A percentile compares a stretch with the other conserved stretches of the same genome.
These are phyloP conservation scores for Scheffersomyces coipomensis DNA, from an alignment of 805 yeast species.

Conservation along the genomic window DNA sequence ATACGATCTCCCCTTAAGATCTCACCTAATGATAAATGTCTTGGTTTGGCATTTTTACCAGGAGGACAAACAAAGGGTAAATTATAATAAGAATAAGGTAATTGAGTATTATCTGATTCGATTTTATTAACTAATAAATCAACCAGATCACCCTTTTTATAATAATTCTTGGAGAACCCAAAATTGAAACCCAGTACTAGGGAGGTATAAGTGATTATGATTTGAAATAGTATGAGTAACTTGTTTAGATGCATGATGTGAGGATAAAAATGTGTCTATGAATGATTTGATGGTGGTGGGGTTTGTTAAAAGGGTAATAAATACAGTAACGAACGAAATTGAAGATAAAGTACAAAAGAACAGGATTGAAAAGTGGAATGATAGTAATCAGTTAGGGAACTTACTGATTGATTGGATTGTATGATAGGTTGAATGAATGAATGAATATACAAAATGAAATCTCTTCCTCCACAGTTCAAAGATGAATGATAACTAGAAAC, in stretches of 20 bases:
- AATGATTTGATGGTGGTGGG: too few species aligned
- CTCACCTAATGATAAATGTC: constrained; percentile 71
- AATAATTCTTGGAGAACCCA: constrained; percentile 23
- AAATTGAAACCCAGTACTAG: constrained; percentile 11
- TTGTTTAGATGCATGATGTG: background rate
- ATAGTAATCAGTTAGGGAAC: too few species aligned
- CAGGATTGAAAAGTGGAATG: too few species aligned
- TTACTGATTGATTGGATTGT: too few species aligned
- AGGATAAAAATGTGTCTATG: too few species aligned
- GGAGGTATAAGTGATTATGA: background rate
- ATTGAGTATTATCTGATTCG: constrained; percentile 72
- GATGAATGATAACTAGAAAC: too few species aligned
- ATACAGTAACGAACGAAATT: too few species aligned
- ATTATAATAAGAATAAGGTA: constrained; percentile 75
- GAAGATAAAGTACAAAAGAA: too few species aligned
- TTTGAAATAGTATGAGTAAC: background rate
- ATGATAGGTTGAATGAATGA: background rate
- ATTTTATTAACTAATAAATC: constrained; percentile 74
- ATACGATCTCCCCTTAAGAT: constrained; percentile 79
- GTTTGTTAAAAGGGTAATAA: too few species aligned
- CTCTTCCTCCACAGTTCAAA: too few species aligned
- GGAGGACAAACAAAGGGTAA: constrained; percentile 82
- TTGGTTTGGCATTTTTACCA: constrained; percentile 47
- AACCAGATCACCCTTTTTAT: constrained; percentile 55
- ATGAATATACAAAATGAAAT: too few species aligned